phyloP scores from a whole-genome alignment of 176 grass and related monocot species.

The Musa schizocarpa region DNA sequence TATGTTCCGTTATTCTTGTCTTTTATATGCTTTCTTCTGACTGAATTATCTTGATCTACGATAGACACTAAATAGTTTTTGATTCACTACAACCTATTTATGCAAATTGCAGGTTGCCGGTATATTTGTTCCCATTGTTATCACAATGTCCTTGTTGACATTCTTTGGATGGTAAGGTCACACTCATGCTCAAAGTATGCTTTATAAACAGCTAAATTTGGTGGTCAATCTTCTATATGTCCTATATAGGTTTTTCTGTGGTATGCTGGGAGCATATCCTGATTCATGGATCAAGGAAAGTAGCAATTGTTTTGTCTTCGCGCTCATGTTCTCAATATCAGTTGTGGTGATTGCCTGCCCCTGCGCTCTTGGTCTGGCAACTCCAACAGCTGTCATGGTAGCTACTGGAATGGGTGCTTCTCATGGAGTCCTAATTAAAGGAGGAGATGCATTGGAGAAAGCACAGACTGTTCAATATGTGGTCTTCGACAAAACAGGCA shows the following conservation, averaged over 20 bases:
- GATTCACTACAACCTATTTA: neutral
- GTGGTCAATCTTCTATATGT: constrained; percentile 11
- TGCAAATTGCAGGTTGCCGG: constrained; percentile 16
- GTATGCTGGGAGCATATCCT: constrained; percentile 76
- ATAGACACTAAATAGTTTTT: neutral
- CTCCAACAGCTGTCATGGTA: constrained; percentile 97
- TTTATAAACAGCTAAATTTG: neutral
- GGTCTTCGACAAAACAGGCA: constrained; percentile 98
- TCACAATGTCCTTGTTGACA: constrained; percentile 78
- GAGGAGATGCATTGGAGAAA: constrained; percentile 89
- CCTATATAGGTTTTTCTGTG: constrained; percentile 75
- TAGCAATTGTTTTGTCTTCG: constrained; percentile 30
- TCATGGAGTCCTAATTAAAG: constrained; percentile 89
- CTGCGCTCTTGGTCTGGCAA: constrained; percentile 92
- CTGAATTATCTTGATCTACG: neutral
- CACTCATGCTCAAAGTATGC: neutral
- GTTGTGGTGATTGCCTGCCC: constrained; percentile 98
- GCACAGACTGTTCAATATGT: constrained; percentile 70
- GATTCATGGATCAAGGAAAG: constrained; percentile 69
- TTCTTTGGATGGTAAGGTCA: constrained; percentile 70
- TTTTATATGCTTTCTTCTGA: too few relatives aligned
- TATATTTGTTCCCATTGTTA: constrained; percentile 70
- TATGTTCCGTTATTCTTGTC: neutral
- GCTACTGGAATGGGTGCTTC: constrained; percentile 89
- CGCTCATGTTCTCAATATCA: constrained; percentile 98